phyloP scores from a whole-genome alignment of 805 yeast genomes.

The Yamadazyma takamatsuzukensis region DNA sequence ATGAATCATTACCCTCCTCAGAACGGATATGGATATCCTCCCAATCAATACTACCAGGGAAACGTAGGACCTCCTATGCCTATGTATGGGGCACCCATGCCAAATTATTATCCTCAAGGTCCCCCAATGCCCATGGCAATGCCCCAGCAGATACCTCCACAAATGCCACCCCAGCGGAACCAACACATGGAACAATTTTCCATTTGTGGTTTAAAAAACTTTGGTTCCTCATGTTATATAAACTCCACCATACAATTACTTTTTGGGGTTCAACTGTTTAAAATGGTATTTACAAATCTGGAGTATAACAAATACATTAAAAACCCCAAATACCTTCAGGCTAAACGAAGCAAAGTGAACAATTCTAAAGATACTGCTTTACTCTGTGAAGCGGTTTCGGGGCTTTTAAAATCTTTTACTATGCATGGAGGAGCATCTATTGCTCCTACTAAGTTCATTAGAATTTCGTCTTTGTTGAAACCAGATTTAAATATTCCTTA shows the following conservation, averaged over 20 bases:
- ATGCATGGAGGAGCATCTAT: slow-evolving; percentile 58
- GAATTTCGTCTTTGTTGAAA: slow-evolving; percentile 47
- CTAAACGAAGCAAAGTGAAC: slow-evolving; percentile 18
- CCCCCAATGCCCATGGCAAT: background rate
- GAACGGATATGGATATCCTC: no score
- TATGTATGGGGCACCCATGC: background rate
- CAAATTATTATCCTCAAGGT: background rate
- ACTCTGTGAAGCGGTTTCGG: slow-evolving; percentile 49
- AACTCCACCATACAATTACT: slow-evolving; percentile 71
- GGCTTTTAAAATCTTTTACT: slow-evolving; percentile 55
- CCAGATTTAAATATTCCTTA: slow-evolving; percentile 68
- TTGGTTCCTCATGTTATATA: slow-evolving; percentile 74
- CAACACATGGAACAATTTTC: slow-evolving; percentile 36
- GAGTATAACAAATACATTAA: slow-evolving; percentile 42
- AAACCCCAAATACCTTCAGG: slow-evolving; percentile 22
- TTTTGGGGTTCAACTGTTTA: slow-evolving; percentile 50
- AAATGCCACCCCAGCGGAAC: slow-evolving; percentile 27
- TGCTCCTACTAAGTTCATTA: slow-evolving; percentile 62
- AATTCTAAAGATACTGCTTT: slow-evolving; percentile 19
- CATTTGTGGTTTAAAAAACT: slow-evolving; percentile 61
- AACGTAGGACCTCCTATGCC: background rate
- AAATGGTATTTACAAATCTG: slow-evolving; percentile 45
- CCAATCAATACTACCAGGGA: no score
- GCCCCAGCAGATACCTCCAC: slow-evolving; percentile 19
- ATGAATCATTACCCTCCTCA: background rate